Conservation (phyloP, 2,329 filamentous ascomycete species). For the Cladophialophora bantiana region DNA sequence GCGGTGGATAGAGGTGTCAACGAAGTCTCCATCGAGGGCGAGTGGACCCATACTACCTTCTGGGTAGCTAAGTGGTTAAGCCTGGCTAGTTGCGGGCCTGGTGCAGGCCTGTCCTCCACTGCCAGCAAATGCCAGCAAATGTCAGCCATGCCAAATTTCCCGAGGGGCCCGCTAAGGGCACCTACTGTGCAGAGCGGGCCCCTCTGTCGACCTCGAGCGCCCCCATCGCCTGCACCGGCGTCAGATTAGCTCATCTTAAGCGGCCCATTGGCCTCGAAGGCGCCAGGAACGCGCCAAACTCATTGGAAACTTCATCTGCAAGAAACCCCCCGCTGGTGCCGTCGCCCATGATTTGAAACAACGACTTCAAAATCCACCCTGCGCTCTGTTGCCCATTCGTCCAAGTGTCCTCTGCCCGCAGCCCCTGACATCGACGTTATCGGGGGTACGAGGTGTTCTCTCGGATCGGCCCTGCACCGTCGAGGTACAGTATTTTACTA, state of each 20-base stretch:
- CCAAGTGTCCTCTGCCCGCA: constrained; percentile 7
- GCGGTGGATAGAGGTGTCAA: constrained; percentile 8
- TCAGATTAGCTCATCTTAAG: constrained; percentile 21
- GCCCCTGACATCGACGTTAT: constrained; percentile 23
- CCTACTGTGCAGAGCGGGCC: not conserved
- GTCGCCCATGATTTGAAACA: constrained; percentile 15
- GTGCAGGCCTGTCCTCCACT: constrained; percentile 23
- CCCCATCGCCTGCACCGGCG: constrained; percentile 16
- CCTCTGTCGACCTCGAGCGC: too few species aligned
- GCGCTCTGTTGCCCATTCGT: constrained; percentile 28
- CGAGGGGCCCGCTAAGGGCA: constrained; percentile 27
- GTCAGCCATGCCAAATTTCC: constrained; percentile 35
- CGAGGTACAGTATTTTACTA: too few species aligned
- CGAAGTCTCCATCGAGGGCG: too few species aligned
- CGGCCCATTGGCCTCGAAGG: not conserved
- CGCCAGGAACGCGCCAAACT: constrained; percentile 31
- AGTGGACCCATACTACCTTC: too few species aligned
- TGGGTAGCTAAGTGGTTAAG: too few species aligned
- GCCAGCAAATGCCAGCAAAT: constrained; percentile 33
- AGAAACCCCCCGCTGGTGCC: constrained; percentile 7
- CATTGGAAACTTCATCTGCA: constrained; percentile 32
- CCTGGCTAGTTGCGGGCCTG: constrained; percentile 3
- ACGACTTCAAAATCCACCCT: constrained; percentile 14
- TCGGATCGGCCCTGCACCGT: constrained; percentile 25
- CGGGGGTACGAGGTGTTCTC: not conserved